Evolutionary conservation across 805 yeast species (phyloP).

Genomic region (Pichia cabralensis): DNA sequence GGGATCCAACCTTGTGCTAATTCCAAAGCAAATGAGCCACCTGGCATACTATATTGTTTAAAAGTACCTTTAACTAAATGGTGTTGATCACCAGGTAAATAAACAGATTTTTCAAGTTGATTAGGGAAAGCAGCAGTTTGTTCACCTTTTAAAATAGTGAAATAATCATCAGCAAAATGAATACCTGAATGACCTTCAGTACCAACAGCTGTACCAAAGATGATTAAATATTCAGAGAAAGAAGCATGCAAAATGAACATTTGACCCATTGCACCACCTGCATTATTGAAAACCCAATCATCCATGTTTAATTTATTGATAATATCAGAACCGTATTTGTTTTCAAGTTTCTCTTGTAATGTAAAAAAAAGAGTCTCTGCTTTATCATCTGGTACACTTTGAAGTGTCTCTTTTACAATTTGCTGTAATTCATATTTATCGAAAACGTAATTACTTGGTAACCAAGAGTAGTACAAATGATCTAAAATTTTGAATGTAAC

Average conservation of each 20-base stretch:
- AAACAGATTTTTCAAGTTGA: constrained; percentile 57
- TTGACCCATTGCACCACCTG: constrained; percentile 98
- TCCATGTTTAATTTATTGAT: constrained; percentile 64
- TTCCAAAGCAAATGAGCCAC: constrained; percentile 80
- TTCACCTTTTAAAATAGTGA: constrained; percentile 76
- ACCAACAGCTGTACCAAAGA: constrained; percentile 89
- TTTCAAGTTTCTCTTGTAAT: constrained; percentile 47
- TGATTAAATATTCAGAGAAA: constrained; percentile 80
- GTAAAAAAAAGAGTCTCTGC: constrained; percentile 55
- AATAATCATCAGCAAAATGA: constrained; percentile 96
- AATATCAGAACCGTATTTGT: constrained; percentile 53
- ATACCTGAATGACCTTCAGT: constrained; percentile 95
- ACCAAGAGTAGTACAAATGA: constrained; percentile 51
- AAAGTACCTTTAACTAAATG: constrained; percentile 62
- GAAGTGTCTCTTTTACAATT: constrained; percentile 46
- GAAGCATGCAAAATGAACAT: constrained; percentile 96
- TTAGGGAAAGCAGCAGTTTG: constrained; percentile 66
- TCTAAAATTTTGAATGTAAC: too few species aligned
- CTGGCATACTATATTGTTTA: constrained; percentile 82
- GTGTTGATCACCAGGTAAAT: constrained; percentile 80
- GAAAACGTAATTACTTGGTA: constrained; percentile 63
- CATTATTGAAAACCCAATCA: constrained; percentile 95
- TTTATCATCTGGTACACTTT: constrained; percentile 44
- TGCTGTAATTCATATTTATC: constrained; percentile 52
- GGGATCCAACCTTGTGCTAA: constrained; percentile 99